A percentile compares a stretch with the other conserved stretches of the same genome.
phyloP scores from a whole-genome alignment of 139 green algal genomes.

The Chlorella sorokiniana region DNA sequence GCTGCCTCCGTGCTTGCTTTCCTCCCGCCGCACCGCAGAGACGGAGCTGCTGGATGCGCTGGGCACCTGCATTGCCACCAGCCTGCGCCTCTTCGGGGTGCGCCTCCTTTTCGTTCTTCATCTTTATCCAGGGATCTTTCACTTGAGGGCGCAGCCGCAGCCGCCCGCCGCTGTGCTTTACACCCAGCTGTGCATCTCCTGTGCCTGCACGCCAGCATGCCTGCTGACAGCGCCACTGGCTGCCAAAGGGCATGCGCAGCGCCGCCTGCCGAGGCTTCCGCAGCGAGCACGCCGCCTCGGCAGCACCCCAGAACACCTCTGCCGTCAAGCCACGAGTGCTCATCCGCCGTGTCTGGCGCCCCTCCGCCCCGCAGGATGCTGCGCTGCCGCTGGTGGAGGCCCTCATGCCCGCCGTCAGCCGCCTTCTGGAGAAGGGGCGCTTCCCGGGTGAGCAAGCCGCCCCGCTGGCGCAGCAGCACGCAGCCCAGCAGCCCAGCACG shows the following conservation, averaged over 20 bases:
- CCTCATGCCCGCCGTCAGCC: conserved; percentile 77
- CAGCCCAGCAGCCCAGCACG: too few relatives aligned
- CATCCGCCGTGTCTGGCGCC: background rate
- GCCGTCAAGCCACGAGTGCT: background rate
- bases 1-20: background rate
- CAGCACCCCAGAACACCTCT: background rate
- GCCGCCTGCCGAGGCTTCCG: too few relatives aligned
- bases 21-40: background rate
- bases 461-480: too few relatives aligned
- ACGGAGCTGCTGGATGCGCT: conserved; percentile 86
- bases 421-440: conserved; percentile 65
- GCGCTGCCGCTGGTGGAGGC: conserved; percentile 84
- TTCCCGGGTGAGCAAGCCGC: conserved; percentile 28
- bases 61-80: conserved; percentile 58
- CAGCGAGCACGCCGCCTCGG: too few relatives aligned
- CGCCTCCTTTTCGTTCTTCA: too few relatives aligned
- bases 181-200: too few relatives aligned
- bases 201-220: too few relatives aligned
- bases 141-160: too few relatives aligned
- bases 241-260: too few relatives aligned
- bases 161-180: too few relatives aligned
- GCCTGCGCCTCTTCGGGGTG: conserved; percentile 76
- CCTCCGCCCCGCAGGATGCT: conserved; percentile 43
- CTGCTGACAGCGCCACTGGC: too few relatives aligned
- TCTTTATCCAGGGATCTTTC: too few relatives aligned